Evolutionary conservation across 179 eudicot species (phyloP).

Genomic region (Beta macrorhiza): DNA sequence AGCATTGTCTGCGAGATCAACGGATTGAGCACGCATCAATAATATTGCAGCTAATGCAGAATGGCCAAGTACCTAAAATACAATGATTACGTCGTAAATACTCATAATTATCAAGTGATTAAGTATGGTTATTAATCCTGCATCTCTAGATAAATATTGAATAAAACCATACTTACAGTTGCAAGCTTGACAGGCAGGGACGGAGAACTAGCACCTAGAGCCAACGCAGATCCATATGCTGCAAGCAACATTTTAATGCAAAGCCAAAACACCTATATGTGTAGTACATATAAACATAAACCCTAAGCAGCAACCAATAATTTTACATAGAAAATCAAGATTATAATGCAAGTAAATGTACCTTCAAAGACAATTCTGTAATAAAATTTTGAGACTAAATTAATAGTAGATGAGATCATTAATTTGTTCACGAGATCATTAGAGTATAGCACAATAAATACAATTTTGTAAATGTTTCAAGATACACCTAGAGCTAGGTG

Average conservation of each 20-base stretch:
- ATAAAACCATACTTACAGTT: conserved; percentile 26
- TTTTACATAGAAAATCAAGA: background rate
- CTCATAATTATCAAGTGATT: background rate
- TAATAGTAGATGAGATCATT: background rate
- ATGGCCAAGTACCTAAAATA: conserved; percentile 46
- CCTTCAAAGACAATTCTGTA: background rate
- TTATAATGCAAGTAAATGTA: background rate
- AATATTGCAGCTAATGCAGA: conserved; percentile 33
- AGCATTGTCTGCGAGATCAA: conserved; percentile 37
- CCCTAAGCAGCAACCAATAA: background rate
- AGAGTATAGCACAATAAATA: too few species aligned
- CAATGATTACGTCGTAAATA: background rate
- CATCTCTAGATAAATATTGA: background rate
- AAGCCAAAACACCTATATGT: conserved; percentile 43
- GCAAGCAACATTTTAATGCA: conserved; percentile 39
- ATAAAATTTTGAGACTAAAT: background rate
- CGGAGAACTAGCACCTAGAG: conserved; percentile 37
- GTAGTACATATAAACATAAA: background rate
- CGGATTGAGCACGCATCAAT: conserved; percentile 34
- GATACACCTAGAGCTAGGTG: too few species aligned
- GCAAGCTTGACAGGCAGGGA: conserved; percentile 26
- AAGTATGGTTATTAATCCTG: background rate
- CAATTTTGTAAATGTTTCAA: too few species aligned
- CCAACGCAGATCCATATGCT: conserved; percentile 41
- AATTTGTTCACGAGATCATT: too few species aligned